phyloP scores from a whole-genome alignment of 1,284 basidiomycete species.

The Coniferiporia sulphurascens region DNA sequence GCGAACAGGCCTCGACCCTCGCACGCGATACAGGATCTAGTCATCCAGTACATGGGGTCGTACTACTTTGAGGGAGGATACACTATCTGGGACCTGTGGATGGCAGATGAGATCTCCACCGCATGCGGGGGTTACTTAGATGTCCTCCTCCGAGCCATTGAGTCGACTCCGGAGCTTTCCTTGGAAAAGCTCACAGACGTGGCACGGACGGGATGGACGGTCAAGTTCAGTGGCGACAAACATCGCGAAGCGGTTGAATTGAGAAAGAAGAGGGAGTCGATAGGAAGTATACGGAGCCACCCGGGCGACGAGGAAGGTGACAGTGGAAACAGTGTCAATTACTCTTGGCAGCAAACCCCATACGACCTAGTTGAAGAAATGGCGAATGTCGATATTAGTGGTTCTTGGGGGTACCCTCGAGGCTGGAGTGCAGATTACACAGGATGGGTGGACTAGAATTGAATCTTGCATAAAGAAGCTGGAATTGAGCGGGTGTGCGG shows the following conservation, averaged over 20 bases:
- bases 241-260: slow-evolving; percentile 9
- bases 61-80: slow-evolving; percentile 12
- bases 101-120: slow-evolving; percentile 4
- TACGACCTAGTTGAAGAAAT: neutral
- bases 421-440: neutral
- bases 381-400: neutral
- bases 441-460: neutral
- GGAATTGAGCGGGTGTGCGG: neutral
- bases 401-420: neutral
- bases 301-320: neutral
- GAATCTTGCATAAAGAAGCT: neutral
- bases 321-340: neutral
- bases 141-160: slow-evolving; percentile 6
- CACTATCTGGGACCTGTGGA: slow-evolving; percentile 16
- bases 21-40: slow-evolving; percentile 6
- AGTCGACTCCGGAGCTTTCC: neutral
- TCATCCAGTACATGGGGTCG: neutral
- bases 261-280: neutral
- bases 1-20: slow-evolving; percentile 39
- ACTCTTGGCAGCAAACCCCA: neutral
- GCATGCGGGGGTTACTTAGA: slow-evolving; percentile 15
- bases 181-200: neutral
- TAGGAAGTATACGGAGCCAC: neutral
- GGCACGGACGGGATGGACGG: slow-evolving; percentile 7
- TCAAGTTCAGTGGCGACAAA: slow-evolving; percentile 10